Base-by-base conservation (phyloP, 108 stramenopile genomes). In the Skeletonema costatum region DNA sequence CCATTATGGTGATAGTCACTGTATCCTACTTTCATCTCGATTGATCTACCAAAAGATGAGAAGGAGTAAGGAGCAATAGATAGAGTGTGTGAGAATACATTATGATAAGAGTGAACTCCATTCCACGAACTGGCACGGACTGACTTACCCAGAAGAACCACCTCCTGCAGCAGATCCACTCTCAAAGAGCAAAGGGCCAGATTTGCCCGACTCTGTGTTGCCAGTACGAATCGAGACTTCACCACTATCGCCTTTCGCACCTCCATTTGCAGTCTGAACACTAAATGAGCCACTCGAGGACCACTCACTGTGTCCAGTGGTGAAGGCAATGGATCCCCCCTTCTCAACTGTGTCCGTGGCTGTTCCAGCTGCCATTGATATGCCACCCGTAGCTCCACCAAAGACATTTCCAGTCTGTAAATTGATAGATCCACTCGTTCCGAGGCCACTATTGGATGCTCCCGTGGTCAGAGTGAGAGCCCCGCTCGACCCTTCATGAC, bases 391-490 rank as follows among this genome's bases (percentile, higher is more conserved):
- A 12, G 70, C 11, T 6, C 60, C 58, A 31, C 64, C 69, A 19
- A 51, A 29, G 39, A 60, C 13, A 10, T 71, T 17, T 21, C 77
- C 77, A 14, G 77, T 78, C 1, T 66, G 35, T 4, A 73, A 32
- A 38, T 32, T n/a, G 32, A 74, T 74, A 4, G 73, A 74, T 64
- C 73, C 73, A 17, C 59, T 60, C 21, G 58, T 36, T 17, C 60
- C 60, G 31, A 13, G 36, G 32, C 64, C 64, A 74, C 60, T 32
- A 16, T 64, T 41, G 29, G 64, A 48, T 25, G 25, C 14, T 3
- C 73, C 73, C 32, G 73, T 74, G 56, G 39, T 72, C 59, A 78
- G 61, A 13, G 63, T 62, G 56, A 78, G 51, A 10, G 64, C 48
- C 2, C 77, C 77, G 35, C 64, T 66, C n/a, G 50, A 13, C 19